Base-by-base conservation (phyloP, 2,329 filamentous ascomycete species). In the Clonostachys chloroleuca region DNA sequence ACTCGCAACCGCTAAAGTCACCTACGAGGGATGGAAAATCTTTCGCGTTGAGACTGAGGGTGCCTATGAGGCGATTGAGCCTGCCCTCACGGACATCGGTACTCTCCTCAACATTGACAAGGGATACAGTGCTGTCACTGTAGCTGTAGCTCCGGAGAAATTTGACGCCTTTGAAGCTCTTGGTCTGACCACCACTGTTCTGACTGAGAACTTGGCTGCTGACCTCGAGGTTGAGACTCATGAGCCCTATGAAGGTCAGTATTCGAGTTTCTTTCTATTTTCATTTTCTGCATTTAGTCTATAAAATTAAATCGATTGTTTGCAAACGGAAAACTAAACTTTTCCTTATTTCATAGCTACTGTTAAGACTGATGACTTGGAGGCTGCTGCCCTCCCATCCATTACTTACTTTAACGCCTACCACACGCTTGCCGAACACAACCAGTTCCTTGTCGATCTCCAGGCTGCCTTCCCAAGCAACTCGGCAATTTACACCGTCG, bases 341-440 rank as follows among this genome's bases (percentile, higher is more conserved):
- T 20, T 20, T 1, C 5, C 10, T 30, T 4, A 30, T 30, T 37
- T 8, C 17, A 8, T 42, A 47, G 46, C 37, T 12, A 43, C 34
- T 13, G 20, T n/a, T 33, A 48, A 44, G 42, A 20, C 34, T 33
- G 12, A 34, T 16, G 47, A 24, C 18, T 13, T 30, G 35, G 40
- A 40, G 17, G 40, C 45, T 13, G 46, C 34, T 13, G 42, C 46
- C 35, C 40, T 49, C 24, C 47, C 49, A n/a, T 34, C 40, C n/a
- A 45, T 47, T 16, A 55, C 69, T 6, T 79, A 72, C 70, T 79
- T 72, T 56, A 69, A 75, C 47, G 62, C 61, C 34, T 79, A 78
- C 52, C 75, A 79, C 52, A 49, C 65, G 6, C 78, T 77, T 44
- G 63, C 66, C n/a, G 73, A 78, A 42, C 76, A 79, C 53, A 52